Evolutionary conservation across 2,329 filamentous ascomycete species (phyloP).

Genomic region (Hypoxylon sp.): DNA sequence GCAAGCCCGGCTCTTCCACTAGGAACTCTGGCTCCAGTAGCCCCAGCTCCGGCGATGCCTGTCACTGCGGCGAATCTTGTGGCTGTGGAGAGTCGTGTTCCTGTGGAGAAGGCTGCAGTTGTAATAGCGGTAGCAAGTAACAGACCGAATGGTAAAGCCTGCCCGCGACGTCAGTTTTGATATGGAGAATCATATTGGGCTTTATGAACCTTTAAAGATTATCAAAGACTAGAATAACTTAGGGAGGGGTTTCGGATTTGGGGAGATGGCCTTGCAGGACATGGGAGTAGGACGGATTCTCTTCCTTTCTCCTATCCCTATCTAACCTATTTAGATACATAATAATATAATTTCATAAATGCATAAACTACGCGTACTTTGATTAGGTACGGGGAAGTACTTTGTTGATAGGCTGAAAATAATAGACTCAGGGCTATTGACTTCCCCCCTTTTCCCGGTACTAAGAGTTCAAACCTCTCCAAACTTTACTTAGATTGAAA

Average conservation of each 20-base stretch:
- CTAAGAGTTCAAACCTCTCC: too few species aligned
- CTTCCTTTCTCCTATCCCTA: neutral
- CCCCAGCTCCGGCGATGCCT: neutral
- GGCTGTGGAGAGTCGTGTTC: neutral
- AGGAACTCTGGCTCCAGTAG: too few species aligned
- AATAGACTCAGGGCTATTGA: too few species aligned
- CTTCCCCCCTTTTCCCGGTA: too few species aligned
- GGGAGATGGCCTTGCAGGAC: neutral
- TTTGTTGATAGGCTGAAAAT: too few species aligned
- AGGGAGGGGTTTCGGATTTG: neutral
- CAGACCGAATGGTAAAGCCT: neutral
- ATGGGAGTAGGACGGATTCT: neutral
- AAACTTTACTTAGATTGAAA: too few species aligned
- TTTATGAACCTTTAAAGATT: neutral
- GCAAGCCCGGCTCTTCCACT: neutral
- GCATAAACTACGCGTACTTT: too few species aligned
- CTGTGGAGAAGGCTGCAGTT: neutral
- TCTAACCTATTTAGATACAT: neutral
- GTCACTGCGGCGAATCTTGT: neutral
- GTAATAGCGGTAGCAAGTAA: neutral
- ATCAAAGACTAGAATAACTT: neutral
- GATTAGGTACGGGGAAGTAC: too few species aligned
- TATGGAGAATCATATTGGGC: neutral
- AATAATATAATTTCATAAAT: neutral
- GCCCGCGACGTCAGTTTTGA: neutral